A percentile compares a stretch with the other conserved stretches of the same genome.
Conservation (phyloP, 805 yeast species). For the Ogataea wickerhamii region DNA sequence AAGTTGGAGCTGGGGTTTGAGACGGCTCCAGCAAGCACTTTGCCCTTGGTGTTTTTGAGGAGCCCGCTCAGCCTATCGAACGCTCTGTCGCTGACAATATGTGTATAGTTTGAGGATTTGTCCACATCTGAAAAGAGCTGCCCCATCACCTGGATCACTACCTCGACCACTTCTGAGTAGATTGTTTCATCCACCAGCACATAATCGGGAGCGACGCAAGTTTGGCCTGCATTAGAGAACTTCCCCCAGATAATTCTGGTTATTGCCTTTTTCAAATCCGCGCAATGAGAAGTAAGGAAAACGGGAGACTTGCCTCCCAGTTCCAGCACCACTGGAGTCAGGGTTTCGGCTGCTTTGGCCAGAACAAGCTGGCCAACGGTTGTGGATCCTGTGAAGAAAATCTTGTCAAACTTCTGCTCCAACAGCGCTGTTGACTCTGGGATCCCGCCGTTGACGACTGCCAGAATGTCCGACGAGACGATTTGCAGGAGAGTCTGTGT, state of each 20-base stretch:
- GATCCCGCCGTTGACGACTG: constrained; percentile 70
- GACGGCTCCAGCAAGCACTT: constrained; percentile 46
- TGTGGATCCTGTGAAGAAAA: constrained; percentile 81
- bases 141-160: constrained; percentile 38
- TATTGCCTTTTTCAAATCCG: constrained; percentile 35
- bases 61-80: constrained; percentile 44
- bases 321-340: constrained; percentile 80
- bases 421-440: constrained; percentile 57
- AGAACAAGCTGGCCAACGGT: constrained; percentile 75
- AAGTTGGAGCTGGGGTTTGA: constrained; percentile 36
- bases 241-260: constrained; percentile 74
- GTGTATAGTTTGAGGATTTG: constrained; percentile 46
- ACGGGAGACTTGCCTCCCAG: constrained; percentile 93
- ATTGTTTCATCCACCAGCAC: constrained; percentile 59
- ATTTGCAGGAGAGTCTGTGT: constrained; percentile 51
- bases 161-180: constrained; percentile 48
- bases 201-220: constrained; percentile 89
- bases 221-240: constrained; percentile 80
- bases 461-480: constrained; percentile 53
- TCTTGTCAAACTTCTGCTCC: constrained; percentile 66
- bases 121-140: constrained; percentile 44
- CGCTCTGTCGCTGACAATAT: constrained; percentile 55
- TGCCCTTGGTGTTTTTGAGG: constrained; percentile 50
- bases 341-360: constrained; percentile 73
- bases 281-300: constrained; percentile 52